Conservation (phyloP, 139 green algal species). For the Chlamydomonas sphaeroides region DNA sequence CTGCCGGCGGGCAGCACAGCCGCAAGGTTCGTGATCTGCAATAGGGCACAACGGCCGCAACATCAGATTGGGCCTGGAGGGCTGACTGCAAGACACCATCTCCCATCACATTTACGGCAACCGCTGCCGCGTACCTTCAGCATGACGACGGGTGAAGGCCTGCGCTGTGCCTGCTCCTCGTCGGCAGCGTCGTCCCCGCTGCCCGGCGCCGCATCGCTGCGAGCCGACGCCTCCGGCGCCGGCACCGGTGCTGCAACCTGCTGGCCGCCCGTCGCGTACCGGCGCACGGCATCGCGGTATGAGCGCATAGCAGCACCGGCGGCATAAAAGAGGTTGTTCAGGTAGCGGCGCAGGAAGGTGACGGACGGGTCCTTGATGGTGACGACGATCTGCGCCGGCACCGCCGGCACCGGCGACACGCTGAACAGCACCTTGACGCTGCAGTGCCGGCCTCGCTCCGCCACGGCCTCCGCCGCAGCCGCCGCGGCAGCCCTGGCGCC, state of each 20-base stretch:
- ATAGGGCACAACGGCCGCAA: too few species aligned
- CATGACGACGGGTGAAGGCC: neutral
- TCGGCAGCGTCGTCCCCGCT: too few species aligned
- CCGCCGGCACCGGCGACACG: neutral
- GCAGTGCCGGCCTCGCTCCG: neutral
- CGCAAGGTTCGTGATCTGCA: constrained; percentile 31
- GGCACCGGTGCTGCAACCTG: too few species aligned
- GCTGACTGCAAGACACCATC: too few species aligned
- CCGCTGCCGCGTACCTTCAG: constrained; percentile 31
- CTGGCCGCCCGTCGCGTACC: neutral
- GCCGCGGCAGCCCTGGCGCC: too few species aligned
- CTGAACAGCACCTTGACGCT: neutral
- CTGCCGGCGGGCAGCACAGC: constrained; percentile 24
- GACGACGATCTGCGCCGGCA: neutral
- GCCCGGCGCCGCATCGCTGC: too few species aligned
- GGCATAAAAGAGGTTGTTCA: constrained; percentile 36
- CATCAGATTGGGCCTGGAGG: too few species aligned
- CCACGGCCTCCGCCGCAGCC: too few species aligned
- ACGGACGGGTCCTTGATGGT: constrained; percentile 6
- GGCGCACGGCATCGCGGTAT: neutral
- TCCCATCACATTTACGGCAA: too few species aligned
- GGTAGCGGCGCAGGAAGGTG: constrained; percentile 19
- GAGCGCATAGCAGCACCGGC: neutral
- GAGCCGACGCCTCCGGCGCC: too few species aligned
- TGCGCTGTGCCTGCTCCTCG: too few species aligned